Conservation (phyloP, 495 filamentous ascomycete genomes). For the Aspergillus biplanus region DNA sequence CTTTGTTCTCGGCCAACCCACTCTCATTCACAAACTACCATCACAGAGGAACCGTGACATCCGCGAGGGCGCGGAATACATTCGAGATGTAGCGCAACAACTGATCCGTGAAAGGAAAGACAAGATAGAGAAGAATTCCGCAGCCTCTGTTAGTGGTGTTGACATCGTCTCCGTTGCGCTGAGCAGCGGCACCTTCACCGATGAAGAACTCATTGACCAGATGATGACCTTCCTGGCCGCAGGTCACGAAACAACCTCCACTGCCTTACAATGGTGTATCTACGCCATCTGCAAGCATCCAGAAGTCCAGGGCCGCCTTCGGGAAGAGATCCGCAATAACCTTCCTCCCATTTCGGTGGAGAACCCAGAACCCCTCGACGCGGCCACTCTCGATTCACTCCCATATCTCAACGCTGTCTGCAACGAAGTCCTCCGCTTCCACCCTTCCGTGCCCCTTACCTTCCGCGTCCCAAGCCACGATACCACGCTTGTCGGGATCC, state of each 20-base stretch:
- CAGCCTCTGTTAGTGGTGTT: conserved; percentile 44
- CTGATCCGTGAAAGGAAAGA: conserved; percentile 71
- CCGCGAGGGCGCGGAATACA: conserved; percentile 51
- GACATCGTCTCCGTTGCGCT: conserved; percentile 88
- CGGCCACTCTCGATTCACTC: conserved; percentile 55
- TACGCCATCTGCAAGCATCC: conserved; percentile 63
- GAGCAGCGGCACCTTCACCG: conserved; percentile 71
- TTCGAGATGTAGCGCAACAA: conserved; percentile 64
- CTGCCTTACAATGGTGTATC: conserved; percentile 62
- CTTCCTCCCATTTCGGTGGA: conserved; percentile 61
- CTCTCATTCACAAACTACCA: conserved; percentile 55
- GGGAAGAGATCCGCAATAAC: conserved; percentile 61
- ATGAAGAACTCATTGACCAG: conserved; percentile 84
- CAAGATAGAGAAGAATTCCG: conserved; percentile 54
- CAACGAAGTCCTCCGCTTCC: conserved; percentile 62
- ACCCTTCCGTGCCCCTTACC: conserved; percentile 63
- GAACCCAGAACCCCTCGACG: conserved; percentile 47
- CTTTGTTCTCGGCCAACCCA: conserved; percentile 41
- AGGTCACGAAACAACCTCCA: conserved; percentile 79
- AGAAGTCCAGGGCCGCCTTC: conserved; percentile 58
- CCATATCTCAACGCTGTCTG: conserved; percentile 65
- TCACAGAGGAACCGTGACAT: conserved; percentile 68
- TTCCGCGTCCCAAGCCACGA: conserved; percentile 64
- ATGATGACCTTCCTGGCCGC: conserved; percentile 95
- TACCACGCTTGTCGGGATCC: conserved; percentile 62